These are phyloP conservation scores for Penicillium turbatum DNA, from an alignment of 495 filamentous ascomycete species.

Conservation along the genomic window DNA sequence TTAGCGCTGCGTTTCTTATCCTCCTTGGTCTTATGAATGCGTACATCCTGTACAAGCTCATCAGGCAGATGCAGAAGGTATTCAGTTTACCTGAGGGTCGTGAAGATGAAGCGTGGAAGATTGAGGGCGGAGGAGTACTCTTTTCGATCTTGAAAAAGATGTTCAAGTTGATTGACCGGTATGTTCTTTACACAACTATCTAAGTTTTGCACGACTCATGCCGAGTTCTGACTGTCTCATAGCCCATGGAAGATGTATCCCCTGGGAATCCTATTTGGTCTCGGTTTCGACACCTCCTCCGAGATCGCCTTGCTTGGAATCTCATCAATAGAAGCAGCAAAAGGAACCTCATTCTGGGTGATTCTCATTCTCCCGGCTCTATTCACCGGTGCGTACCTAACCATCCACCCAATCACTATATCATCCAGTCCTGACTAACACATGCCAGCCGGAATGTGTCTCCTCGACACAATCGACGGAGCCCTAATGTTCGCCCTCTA, in stretches of 20 bases:
- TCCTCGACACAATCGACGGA: slow-evolving; percentile 85
- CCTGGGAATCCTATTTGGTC: slow-evolving; percentile 81
- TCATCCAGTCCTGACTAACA: background rate
- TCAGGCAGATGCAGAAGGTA: slow-evolving; percentile 60
- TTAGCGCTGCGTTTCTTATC: slow-evolving; percentile 77
- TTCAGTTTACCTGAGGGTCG: slow-evolving; percentile 50
- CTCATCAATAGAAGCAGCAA: slow-evolving; percentile 74
- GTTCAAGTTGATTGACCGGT: slow-evolving; percentile 79
- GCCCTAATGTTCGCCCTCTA: slow-evolving; percentile 95
- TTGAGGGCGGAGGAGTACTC: slow-evolving; percentile 74
- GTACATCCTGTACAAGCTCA: slow-evolving; percentile 76
- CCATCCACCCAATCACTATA: background rate
- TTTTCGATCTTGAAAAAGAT: slow-evolving; percentile 65
- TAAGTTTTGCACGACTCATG: too few relatives aligned
- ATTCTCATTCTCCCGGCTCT: slow-evolving; percentile 89
- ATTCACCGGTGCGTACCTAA: slow-evolving; percentile 64
- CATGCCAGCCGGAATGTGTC: slow-evolving; percentile 72
- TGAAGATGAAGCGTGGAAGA: slow-evolving; percentile 56
- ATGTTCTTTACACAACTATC: slow-evolving; percentile 1
- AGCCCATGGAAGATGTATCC: slow-evolving; percentile 97
- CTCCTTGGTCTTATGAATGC: slow-evolving; percentile 77
- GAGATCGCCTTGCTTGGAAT: slow-evolving; percentile 93
- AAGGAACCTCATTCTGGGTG: slow-evolving; percentile 87
- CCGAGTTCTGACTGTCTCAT: background rate
- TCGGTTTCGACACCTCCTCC: slow-evolving; percentile 94